Evolutionary conservation across 2,329 filamentous ascomycete genomes (phyloP).

Genomic region (Corynespora cassiicola): DNA sequence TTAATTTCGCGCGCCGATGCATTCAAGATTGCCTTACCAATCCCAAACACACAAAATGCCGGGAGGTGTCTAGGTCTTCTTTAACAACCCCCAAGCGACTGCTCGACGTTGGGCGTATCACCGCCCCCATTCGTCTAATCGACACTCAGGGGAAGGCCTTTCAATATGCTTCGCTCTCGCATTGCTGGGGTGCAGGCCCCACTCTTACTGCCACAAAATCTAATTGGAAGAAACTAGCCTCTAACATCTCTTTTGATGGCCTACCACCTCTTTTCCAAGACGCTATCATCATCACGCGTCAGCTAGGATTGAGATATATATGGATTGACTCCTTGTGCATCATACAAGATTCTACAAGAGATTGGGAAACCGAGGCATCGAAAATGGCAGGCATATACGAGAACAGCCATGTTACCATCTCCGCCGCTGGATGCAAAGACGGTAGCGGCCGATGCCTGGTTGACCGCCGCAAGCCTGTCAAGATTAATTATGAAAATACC

Average conservation of each 20-base stretch:
- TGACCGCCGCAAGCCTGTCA: constrained; percentile 33
- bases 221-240: constrained; percentile 31
- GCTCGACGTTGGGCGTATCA: constrained; percentile 36
- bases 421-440: constrained; percentile 31
- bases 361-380: constrained; percentile 41
- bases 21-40: constrained; percentile 40
- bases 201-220: constrained; percentile 33
- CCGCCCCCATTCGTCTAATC: constrained; percentile 36
- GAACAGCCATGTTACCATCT: constrained; percentile 39
- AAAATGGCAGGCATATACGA: constrained; percentile 45
- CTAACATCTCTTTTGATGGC: constrained; percentile 31
- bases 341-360: constrained; percentile 38
- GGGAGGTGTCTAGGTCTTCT: constrained; percentile 20
- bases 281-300: constrained; percentile 38
- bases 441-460: constrained; percentile 25
- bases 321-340: constrained; percentile 46
- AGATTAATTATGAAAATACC: constrained; percentile 32
- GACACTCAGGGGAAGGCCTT: constrained; percentile 35
- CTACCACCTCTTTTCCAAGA: constrained; percentile 35
- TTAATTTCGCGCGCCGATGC: constrained; percentile 38
- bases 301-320: constrained; percentile 39
- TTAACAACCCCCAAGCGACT: constrained; percentile 32
- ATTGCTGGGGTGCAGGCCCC: constrained; percentile 38
- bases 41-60: constrained; percentile 36
- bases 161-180: constrained; percentile 37